phyloP scores from a whole-genome alignment of 2,329 filamentous ascomycete species.

The Hypoxylon sp. region DNA sequence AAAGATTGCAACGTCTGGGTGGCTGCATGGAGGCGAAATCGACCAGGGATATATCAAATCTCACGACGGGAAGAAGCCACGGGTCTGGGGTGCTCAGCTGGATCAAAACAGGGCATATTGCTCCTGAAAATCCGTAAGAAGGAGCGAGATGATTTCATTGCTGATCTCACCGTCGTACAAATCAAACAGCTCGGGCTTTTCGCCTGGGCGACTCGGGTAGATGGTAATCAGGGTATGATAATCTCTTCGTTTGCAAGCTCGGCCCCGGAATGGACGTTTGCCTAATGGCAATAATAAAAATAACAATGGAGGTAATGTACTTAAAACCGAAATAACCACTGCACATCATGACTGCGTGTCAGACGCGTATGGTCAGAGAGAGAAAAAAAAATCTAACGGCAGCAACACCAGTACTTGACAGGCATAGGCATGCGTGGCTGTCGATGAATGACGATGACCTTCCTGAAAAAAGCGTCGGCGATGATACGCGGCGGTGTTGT shows the following conservation, averaged over 20 bases:
- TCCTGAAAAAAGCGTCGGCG: slow-evolving; percentile 37
- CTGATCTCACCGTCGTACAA: slow-evolving; percentile 55
- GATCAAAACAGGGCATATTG: slow-evolving; percentile 40
- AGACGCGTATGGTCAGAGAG: slow-evolving; percentile 32
- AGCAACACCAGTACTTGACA: slow-evolving; percentile 22
- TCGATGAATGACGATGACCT: slow-evolving; percentile 34
- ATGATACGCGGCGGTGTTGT: slow-evolving; percentile 42
- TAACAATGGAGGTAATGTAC: slow-evolving; percentile 32
- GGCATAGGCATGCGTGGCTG: slow-evolving; percentile 24
- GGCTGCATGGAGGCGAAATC: slow-evolving; percentile 45
- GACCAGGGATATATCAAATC: slow-evolving; percentile 42
- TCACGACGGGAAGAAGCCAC: slow-evolving; percentile 40
- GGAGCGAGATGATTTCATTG: slow-evolving; percentile 47
- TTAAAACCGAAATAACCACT: slow-evolving; percentile 29
- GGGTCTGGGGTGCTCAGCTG: slow-evolving; percentile 38
- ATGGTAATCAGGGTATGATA: slow-evolving; percentile 45
- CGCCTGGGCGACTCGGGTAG: slow-evolving; percentile 39
- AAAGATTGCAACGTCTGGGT: slow-evolving; percentile 44
- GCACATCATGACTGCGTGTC: slow-evolving; percentile 36
- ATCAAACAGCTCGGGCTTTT: slow-evolving; percentile 45
- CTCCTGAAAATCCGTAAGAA: slow-evolving; percentile 38
- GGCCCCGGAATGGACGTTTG: slow-evolving; percentile 46
- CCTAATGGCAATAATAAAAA: slow-evolving; percentile 43
- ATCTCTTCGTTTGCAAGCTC: slow-evolving; percentile 45
- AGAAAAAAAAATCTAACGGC: slow-evolving; percentile 26